Evolutionary conservation across 1,284 basidiomycete species (phyloP).

Genomic region (Fomes fomentarius): DNA sequence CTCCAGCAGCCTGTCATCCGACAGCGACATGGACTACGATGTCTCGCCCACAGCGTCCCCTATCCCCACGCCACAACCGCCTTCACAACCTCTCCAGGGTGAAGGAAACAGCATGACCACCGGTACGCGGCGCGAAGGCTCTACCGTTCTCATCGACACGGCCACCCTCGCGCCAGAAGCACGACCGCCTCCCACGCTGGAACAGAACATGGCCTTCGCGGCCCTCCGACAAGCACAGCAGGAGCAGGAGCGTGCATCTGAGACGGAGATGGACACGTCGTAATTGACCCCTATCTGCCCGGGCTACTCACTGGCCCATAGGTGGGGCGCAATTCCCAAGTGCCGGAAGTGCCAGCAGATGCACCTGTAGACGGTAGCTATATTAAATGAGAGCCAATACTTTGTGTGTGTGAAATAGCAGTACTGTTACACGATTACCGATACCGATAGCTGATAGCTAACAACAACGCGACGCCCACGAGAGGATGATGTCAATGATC

Average conservation of each 20-base stretch:
- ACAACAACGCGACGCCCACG: constrained; percentile 11
- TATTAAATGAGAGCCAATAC: constrained; percentile 18
- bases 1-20: constrained; percentile 45
- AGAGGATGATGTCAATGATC: neutral
- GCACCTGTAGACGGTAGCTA: constrained; percentile 3
- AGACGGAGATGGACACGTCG: constrained; percentile 7
- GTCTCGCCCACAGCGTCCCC: constrained; percentile 59
- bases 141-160: constrained; percentile 58
- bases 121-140: constrained; percentile 40
- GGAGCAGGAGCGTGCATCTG: constrained; percentile 6
- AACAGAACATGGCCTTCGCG: constrained; percentile 82
- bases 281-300: neutral
- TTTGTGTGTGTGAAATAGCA: constrained; percentile 14
- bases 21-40: constrained; percentile 65
- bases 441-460: neutral
- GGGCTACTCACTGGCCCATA: no score
- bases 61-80: constrained; percentile 7
- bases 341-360: no score
- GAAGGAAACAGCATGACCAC: neutral
- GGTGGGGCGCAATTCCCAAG: no score
- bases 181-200: constrained; percentile 65
- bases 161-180: constrained; percentile 49
- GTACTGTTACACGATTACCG: constrained; percentile 19
- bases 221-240: constrained; percentile 53
- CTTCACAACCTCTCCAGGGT: neutral